Evolutionary conservation across 2,329 filamentous ascomycete genomes (phyloP), one percentile per base, ranked within the genome.

Genomic region (Calonectria multiphialidica): DNA sequence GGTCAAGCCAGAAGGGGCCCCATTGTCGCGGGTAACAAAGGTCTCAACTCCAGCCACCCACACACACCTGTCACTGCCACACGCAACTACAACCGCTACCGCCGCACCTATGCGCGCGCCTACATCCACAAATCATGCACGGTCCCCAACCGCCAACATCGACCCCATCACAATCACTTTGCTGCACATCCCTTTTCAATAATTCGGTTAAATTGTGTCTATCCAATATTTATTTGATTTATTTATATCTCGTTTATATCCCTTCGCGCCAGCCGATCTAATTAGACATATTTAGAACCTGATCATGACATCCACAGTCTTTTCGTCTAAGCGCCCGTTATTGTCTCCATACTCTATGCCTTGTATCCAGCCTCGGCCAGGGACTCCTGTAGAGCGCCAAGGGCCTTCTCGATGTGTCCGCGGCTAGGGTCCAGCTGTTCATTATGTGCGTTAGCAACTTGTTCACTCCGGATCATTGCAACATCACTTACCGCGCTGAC

Each of bases 341-440:
- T 15, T 33, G 28, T 37, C 55, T 1, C 45, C 25, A 59, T 70
- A 61, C 63, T 75, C 59, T 72, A 79, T 68, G 80, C 79, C 75
- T 88, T 89, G 75, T 91, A 91, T 65, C 95, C 95, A 68, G 91
- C 93, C 84, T 98, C 96, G 1, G 87, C 83, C 74, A 98, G 86
- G 10, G 93, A 92, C 68, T 92, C 90, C 86, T 93, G 92, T 77
- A 99, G 85, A 53, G 94, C 94, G 77, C 92, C 88, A 74, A 98
- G 88, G 1, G 96, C 97, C 80, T 93, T 94, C 75, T 97, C 94
- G 78, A 98, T 91, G 82, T 99, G 95, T 65, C 89, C 90, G 74
- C 96, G 90, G 74, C 90, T 91, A 33, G 94, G 90, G 81, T 98
- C 95, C 80, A 93, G 94, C 86, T 92, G 67, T 72, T 53, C 37